Conservation (phyloP, 1,284 basidiomycete genomes). For the Pisolithus thermaeus region DNA sequence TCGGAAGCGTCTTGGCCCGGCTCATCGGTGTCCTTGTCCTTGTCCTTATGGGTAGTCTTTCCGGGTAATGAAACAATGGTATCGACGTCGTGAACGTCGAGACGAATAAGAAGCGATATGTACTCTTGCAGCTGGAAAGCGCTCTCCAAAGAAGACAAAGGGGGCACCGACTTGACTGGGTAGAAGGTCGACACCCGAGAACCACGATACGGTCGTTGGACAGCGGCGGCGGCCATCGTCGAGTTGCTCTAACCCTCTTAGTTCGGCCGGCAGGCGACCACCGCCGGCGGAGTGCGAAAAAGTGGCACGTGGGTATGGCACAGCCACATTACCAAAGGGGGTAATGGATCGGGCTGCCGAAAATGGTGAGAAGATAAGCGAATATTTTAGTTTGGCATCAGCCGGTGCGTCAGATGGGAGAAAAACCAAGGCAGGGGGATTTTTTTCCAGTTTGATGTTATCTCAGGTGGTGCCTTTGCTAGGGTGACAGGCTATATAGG, state of each 20-base stretch:
- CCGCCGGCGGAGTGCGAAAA: neutral
- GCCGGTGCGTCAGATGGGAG: neutral
- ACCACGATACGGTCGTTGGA: slow-evolving; percentile 64
- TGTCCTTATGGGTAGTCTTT: slow-evolving; percentile 24
- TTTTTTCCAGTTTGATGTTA: neutral
- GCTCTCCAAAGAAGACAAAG: slow-evolving; percentile 72
- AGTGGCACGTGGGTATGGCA: neutral
- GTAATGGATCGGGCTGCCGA: neutral
- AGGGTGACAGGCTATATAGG: neutral
- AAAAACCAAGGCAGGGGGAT: neutral
- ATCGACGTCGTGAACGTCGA: slow-evolving; percentile 85
- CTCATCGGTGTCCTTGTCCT: slow-evolving; percentile 32
- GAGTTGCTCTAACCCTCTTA: neutral
- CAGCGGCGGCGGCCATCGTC: slow-evolving; percentile 29
- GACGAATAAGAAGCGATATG: slow-evolving; percentile 79
- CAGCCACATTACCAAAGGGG: neutral
- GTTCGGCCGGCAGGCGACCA: neutral
- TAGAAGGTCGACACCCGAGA: slow-evolving; percentile 74
- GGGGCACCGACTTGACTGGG: slow-evolving; percentile 60
- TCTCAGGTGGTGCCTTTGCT: slow-evolving; percentile 11
- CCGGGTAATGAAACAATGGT: slow-evolving; percentile 75
- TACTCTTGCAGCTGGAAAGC: slow-evolving; percentile 96
- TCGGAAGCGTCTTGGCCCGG: slow-evolving; percentile 37
- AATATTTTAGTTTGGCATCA: slow-evolving; percentile 1
- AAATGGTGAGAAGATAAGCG: neutral